phyloP scores from a whole-genome alignment of 2,329 filamentous ascomycete genomes.

The Botrytis byssoidea region DNA sequence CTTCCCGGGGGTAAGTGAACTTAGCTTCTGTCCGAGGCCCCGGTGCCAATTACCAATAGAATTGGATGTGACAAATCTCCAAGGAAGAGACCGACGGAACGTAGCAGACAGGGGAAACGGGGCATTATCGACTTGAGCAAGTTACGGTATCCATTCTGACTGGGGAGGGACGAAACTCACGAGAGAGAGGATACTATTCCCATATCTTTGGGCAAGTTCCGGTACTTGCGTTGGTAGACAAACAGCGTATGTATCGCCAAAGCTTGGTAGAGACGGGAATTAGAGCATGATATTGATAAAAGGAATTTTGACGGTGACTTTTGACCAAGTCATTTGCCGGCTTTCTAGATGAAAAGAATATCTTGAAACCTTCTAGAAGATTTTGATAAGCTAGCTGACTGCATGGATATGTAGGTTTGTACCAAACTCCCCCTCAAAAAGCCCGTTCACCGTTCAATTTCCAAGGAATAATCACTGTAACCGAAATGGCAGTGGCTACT shows the following conservation, averaged over 20 bases:
- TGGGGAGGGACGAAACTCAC: background rate
- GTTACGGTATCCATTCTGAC: background rate
- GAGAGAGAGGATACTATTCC: background rate
- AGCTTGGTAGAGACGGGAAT: background rate
- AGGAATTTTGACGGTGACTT: background rate
- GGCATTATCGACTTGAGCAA: background rate
- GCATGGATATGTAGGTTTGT: background rate
- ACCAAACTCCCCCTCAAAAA: background rate
- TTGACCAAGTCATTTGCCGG: background rate
- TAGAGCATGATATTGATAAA: background rate
- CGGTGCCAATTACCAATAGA: slow-evolving; percentile 10
- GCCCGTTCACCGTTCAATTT: background rate
- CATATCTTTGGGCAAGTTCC: background rate
- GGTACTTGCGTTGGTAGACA: background rate
- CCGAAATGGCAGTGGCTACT: slow-evolving; percentile 1
- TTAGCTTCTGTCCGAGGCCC: slow-evolving; percentile 12
- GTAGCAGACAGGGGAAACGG: background rate
- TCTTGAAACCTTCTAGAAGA: slow-evolving; percentile 12
- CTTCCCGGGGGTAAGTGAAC: slow-evolving; percentile 5
- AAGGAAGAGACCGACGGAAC: background rate
- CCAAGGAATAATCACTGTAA: background rate
- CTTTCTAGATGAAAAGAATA: background rate
- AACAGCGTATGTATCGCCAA: background rate
- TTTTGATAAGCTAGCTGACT: slow-evolving; percentile 3
- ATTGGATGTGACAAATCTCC: background rate